Conservation (phyloP, 2,329 filamentous ascomycete species). For the Aspergillus sp. region DNA sequence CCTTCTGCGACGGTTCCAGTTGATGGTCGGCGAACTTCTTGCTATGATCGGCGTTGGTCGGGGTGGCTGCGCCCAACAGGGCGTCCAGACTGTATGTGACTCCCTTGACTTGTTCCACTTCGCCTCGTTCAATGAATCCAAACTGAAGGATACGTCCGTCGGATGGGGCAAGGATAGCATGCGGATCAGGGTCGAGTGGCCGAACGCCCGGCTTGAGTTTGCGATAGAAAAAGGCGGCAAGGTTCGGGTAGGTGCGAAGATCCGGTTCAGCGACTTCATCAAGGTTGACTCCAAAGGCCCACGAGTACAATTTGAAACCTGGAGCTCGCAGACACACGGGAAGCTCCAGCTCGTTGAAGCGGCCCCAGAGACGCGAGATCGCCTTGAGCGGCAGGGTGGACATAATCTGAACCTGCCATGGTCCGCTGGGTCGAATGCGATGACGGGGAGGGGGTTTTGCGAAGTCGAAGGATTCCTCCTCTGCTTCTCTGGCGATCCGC, state of each 20-base stretch:
- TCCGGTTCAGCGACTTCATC: constrained; percentile 86
- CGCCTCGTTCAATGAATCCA: constrained; percentile 84
- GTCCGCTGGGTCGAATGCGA: constrained; percentile 75
- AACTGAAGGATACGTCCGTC: constrained; percentile 92
- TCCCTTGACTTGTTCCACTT: constrained; percentile 98
- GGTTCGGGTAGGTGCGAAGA: constrained; percentile 84
- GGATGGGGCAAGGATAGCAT: constrained; percentile 80
- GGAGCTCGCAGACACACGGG: constrained; percentile 85
- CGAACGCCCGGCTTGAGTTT: constrained; percentile 84
- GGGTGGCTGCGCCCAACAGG: constrained; percentile 68
- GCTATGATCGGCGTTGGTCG: constrained; percentile 37
- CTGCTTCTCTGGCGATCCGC: constrained; percentile 48
- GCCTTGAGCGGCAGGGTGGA: constrained; percentile 89
- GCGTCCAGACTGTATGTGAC: constrained; percentile 97
- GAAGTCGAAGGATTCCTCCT: constrained; percentile 33
- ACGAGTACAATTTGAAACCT: constrained; percentile 89
- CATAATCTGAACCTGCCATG: constrained; percentile 94
- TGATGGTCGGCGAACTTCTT: constrained; percentile 35
- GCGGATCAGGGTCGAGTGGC: constrained; percentile 76
- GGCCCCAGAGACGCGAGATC: constrained; percentile 83
- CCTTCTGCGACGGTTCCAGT: constrained; percentile 36
- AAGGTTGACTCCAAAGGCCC: constrained; percentile 86
- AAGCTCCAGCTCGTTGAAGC: constrained; percentile 84
- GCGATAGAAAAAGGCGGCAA: constrained; percentile 96
- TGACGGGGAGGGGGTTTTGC: constrained; percentile 51